These are phyloP conservation scores for Ceratobasidium sp. DNA, from an alignment of 1,284 basidiomycete genomes.

Conservation along the genomic window DNA sequence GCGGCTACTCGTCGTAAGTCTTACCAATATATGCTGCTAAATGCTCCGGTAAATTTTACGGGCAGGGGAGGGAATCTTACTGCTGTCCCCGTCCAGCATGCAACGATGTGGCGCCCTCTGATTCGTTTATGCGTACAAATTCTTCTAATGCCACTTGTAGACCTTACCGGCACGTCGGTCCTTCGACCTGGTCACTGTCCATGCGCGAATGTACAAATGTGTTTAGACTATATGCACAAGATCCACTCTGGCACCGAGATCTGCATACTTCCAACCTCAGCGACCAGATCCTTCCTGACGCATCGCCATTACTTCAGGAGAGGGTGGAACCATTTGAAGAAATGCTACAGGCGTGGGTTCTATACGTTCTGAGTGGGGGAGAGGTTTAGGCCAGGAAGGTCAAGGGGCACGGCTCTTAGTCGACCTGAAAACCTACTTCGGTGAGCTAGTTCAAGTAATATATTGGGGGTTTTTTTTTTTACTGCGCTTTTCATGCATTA, in stretches of 20 bases:
- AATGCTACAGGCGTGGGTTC: conserved; percentile 62
- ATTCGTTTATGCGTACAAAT: neutral
- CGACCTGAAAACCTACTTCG: conserved; percentile 56
- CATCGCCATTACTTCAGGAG: conserved; percentile 74
- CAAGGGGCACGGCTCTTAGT: conserved; percentile 64
- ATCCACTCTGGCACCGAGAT: conserved; percentile 77
- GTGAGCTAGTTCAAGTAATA: neutral
- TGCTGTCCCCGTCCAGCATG: conserved; percentile 72
- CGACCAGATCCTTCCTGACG: conserved; percentile 72
- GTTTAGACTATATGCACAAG: conserved; percentile 67
- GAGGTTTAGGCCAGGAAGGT: conserved; percentile 72
- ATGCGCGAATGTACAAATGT: conserved; percentile 63
- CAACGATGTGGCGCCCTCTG: conserved; percentile 49
- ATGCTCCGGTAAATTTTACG: conserved; percentile 4
- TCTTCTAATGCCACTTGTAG: neutral
- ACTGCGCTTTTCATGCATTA: too few relatives aligned
- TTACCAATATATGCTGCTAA: neutral
- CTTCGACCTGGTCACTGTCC: conserved; percentile 60
- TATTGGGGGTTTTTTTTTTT: too few relatives aligned
- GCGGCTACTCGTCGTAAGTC: conserved; percentile 38
- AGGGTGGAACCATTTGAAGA: conserved; percentile 61
- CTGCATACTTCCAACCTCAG: conserved; percentile 72
- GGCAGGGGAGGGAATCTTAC: conserved; percentile 74
- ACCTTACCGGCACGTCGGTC: conserved; percentile 25
- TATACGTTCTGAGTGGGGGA: conserved; percentile 76